Conservation (phyloP, 345 rosid genomes). For the Arabidopsis arenosa region DNA sequence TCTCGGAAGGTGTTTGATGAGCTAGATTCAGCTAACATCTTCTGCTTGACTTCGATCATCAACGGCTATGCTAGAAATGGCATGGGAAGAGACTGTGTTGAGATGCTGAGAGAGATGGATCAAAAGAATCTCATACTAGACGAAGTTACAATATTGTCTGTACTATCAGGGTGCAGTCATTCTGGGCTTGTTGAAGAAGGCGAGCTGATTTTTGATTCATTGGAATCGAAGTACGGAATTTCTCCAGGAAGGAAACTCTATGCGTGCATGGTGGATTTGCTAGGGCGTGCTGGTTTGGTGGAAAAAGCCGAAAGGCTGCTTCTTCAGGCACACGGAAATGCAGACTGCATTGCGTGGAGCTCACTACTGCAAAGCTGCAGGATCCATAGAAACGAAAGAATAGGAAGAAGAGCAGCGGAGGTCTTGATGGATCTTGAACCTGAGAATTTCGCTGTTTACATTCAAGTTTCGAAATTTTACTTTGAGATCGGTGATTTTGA, state of each 20-base stretch:
- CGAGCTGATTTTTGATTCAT: slow-evolving; percentile 48
- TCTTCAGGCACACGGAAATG: slow-evolving; percentile 53
- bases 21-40: slow-evolving; percentile 60
- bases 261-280: slow-evolving; percentile 80
- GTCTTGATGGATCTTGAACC: slow-evolving; percentile 62
- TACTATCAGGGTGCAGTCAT: slow-evolving; percentile 71
- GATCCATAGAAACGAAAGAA: slow-evolving; percentile 58
- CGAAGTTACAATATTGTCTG: slow-evolving; percentile 71
- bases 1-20: slow-evolving; percentile 57
- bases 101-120: slow-evolving; percentile 63
- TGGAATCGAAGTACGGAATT: slow-evolving; percentile 58
- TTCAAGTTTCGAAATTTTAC: slow-evolving; percentile 75
- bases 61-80: slow-evolving; percentile 68
- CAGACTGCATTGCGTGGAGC: slow-evolving; percentile 71
- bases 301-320: slow-evolving; percentile 69
- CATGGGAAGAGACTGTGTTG: slow-evolving; percentile 67
- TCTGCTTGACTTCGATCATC: slow-evolving; percentile 74
- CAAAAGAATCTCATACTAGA: slow-evolving; percentile 64
- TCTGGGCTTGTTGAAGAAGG: slow-evolving; percentile 84
- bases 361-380: slow-evolving; percentile 80
- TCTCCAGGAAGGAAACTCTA: slow-evolving; percentile 61
- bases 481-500: slow-evolving; percentile 71
- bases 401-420: slow-evolving; percentile 73
- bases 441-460: slow-evolving; percentile 57
- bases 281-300: slow-evolving; percentile 78